Conservation (phyloP, 805 yeast species). For the Nakazawaea wickerhamii region DNA sequence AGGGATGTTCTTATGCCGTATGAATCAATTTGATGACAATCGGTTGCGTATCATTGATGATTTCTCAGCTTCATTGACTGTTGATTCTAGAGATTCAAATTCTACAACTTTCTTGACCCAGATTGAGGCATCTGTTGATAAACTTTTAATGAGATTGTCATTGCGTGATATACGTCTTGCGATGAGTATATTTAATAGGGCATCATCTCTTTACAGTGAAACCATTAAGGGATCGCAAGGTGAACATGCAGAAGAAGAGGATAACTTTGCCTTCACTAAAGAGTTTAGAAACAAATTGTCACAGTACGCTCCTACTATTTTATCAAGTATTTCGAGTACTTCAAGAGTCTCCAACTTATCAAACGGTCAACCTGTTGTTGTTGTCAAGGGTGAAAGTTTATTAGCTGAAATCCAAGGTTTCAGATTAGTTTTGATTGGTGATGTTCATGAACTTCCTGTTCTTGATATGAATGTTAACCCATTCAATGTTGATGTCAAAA, state of each 20-base stretch:
- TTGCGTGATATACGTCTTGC: constrained; percentile 84
- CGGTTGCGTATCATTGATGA: constrained; percentile 80
- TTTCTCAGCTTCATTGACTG: constrained; percentile 69
- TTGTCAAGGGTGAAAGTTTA: constrained; percentile 65
- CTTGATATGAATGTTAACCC: constrained; percentile 70
- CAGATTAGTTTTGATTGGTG: constrained; percentile 81
- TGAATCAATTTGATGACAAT: constrained; percentile 60
- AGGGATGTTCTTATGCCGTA: constrained; percentile 79
- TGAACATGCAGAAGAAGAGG: constrained; percentile 15
- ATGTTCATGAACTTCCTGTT: constrained; percentile 85
- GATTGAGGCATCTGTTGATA: constrained; percentile 70
- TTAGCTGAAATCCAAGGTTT: constrained; percentile 66
- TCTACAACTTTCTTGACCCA: constrained; percentile 52
- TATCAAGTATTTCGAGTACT: constrained; percentile 42
- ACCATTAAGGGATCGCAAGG: constrained; percentile 13
- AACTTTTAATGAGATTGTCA: constrained; percentile 74
- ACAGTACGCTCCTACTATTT: constrained; percentile 64
- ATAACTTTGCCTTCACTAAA: constrained; percentile 41
- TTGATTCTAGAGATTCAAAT: constrained; percentile 68
- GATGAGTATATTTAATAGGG: constrained; percentile 63
- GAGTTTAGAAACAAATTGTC: constrained; percentile 57
- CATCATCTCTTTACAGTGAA: constrained; percentile 45
- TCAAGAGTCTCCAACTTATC: constrained; percentile 13
- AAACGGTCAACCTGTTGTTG: constrained; percentile 27
- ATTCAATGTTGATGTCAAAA: constrained; percentile 59